A percentile compares a stretch with the other conserved stretches of the same genome.
Evolutionary conservation across 2,329 filamentous ascomycete species (phyloP).

Genomic region (Verticillium zaregamsianum): DNA sequence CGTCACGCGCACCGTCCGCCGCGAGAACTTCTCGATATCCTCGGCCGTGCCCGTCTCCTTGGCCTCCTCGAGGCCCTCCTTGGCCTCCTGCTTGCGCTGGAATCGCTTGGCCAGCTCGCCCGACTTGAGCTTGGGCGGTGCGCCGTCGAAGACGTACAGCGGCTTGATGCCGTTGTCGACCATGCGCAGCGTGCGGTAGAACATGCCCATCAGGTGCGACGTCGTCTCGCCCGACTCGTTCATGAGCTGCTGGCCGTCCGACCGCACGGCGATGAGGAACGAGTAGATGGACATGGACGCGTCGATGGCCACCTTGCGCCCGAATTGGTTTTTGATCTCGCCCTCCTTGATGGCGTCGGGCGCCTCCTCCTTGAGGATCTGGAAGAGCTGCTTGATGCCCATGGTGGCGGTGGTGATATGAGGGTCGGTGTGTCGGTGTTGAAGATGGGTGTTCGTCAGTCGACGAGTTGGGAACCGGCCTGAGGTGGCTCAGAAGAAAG

Average conservation of each 20-base stretch:
- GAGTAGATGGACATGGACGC: constrained; percentile 99
- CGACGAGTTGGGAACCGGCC: neutral
- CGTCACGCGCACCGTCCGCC: constrained; percentile 91
- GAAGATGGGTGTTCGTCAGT: neutral
- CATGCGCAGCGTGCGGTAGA: constrained; percentile 97
- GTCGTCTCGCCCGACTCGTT: constrained; percentile 95
- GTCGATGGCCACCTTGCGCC: constrained; percentile 91
- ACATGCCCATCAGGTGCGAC: constrained; percentile 98
- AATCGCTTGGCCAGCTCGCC: constrained; percentile 95
- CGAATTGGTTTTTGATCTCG: constrained; percentile 98
- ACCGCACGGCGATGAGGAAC: constrained; percentile 95
- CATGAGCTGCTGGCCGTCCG: constrained; percentile 93
- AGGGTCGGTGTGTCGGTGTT: neutral
- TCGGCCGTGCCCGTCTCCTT: constrained; percentile 95
- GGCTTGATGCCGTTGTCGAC: constrained; percentile 99
- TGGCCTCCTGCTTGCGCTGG: constrained; percentile 89
- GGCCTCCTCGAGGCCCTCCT: constrained; percentile 85
- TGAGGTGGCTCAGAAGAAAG: neutral
- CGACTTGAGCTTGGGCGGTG: constrained; percentile 94
- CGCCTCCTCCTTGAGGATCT: constrained; percentile 84
- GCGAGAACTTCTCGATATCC: constrained; percentile 96
- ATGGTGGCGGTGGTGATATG: constrained; percentile 31
- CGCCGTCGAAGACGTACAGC: constrained; percentile 95
- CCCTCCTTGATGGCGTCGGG: constrained; percentile 95
- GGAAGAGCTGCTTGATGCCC: constrained; percentile 70